Evolutionary conservation across 257 asterid species (phyloP).

Genomic region (Nicotiana noctiflora): DNA sequence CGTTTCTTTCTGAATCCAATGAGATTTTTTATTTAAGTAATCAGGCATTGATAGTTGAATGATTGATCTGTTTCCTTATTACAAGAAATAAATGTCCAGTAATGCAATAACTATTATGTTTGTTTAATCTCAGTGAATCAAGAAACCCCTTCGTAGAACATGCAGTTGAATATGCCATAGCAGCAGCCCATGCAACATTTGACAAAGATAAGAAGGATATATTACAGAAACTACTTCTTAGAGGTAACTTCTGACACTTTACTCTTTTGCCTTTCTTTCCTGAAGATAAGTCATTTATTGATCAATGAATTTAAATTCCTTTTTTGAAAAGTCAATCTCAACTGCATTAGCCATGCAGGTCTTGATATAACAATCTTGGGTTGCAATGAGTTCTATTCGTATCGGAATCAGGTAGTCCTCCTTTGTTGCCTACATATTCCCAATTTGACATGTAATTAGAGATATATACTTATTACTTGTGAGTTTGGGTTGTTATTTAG

Average conservation of each 20-base stretch:
- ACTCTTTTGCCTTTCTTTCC: constrained; percentile 14
- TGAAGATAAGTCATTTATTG: constrained; percentile 5
- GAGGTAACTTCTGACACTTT: constrained; percentile 44
- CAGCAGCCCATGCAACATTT: constrained; percentile 68
- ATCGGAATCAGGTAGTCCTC: constrained; percentile 69
- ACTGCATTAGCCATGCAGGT: constrained; percentile 61
- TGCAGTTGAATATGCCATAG: constrained; percentile 78
- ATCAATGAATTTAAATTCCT: background rate
- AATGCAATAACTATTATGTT: constrained; percentile 15
- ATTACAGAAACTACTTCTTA: constrained; percentile 64
- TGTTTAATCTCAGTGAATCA: constrained; percentile 56
- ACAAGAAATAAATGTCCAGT: background rate
- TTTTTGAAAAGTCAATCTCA: constrained; percentile 19
- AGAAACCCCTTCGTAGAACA: constrained; percentile 90
- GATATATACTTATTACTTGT: background rate
- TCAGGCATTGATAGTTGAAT: background rate
- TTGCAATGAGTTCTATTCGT: constrained; percentile 90
- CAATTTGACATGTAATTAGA: background rate
- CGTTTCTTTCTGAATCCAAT: background rate
- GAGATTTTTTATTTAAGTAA: background rate
- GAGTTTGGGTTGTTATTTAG: background rate
- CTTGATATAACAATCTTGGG: constrained; percentile 86
- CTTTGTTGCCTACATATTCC: background rate
- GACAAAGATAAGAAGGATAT: constrained; percentile 51
- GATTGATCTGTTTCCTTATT: background rate